phyloP scores from a whole-genome alignment of 495 filamentous ascomycete genomes.

The Massariosphaeria phaeospora region DNA sequence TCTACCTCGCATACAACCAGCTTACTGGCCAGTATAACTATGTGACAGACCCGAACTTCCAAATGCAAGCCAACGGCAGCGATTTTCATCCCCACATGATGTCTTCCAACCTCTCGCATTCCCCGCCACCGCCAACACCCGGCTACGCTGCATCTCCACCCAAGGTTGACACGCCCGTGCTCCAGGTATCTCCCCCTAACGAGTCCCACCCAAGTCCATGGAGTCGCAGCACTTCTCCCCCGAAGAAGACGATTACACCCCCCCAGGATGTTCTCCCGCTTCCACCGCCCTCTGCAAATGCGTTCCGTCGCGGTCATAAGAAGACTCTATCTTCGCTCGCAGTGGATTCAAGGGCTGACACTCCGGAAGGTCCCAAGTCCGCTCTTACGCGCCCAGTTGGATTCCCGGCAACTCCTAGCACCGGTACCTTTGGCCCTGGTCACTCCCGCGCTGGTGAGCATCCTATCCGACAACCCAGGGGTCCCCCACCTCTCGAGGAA shows the following conservation, averaged over 20 bases:
- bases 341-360: slow-evolving; percentile 53
- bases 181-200: slow-evolving; percentile 75
- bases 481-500: slow-evolving; percentile 88
- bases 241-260: slow-evolving; percentile 59
- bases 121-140: slow-evolving; percentile 39
- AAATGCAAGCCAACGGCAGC: slow-evolving; percentile 29
- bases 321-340: slow-evolving; percentile 73
- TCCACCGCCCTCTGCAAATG: slow-evolving; percentile 73
- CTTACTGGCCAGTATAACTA: slow-evolving; percentile 75
- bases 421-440: slow-evolving; percentile 87
- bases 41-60: slow-evolving; percentile 54
- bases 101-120: slow-evolving; percentile 36
- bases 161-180: slow-evolving; percentile 45
- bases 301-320: slow-evolving; percentile 88
- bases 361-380: slow-evolving; percentile 65
- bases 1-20: slow-evolving; percentile 79
- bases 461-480: slow-evolving; percentile 86
- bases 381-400: slow-evolving; percentile 48
- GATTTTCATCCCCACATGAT: slow-evolving; percentile 40
- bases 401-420: slow-evolving; percentile 74
- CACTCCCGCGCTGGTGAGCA: slow-evolving; percentile 92
- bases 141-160: slow-evolving; percentile 30
- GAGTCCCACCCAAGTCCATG: slow-evolving; percentile 50
- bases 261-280: slow-evolving; percentile 63
- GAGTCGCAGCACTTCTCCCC: slow-evolving; percentile 61